A percentile compares a stretch with the other conserved stretches of the same genome.
Conservation (phyloP, 345 rosid genomes). For the Bruguiera gymnorhiza region DNA sequence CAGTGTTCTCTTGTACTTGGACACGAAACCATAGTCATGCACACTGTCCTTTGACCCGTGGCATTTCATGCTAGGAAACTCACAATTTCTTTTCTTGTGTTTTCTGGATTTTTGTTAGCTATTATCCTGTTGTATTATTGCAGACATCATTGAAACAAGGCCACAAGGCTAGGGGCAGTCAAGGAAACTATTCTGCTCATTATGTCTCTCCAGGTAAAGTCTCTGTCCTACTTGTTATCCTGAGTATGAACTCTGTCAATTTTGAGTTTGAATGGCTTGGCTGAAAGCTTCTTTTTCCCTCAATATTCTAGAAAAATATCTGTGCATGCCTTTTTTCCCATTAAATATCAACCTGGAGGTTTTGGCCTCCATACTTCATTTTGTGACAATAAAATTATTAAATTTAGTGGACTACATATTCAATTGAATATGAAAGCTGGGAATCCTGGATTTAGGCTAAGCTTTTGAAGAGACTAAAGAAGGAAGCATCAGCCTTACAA, state of each 20-base stretch:
- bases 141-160: constrained; percentile 42
- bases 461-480: too few species aligned
- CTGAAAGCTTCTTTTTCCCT: background rate
- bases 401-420: too few species aligned
- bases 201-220: constrained; percentile 39
- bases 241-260: background rate
- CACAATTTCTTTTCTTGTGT: background rate
- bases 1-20: background rate
- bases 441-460: too few species aligned
- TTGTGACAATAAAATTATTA: too few species aligned
- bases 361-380: too few species aligned
- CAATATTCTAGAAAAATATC: too few species aligned
- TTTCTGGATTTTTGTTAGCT: background rate
- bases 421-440: too few species aligned
- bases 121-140: constrained; percentile 18
- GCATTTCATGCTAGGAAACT: background rate
- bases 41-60: background rate
- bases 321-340: too few species aligned
- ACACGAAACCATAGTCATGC: background rate
- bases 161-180: constrained; percentile 43
- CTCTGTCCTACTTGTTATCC: background rate
- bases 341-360: too few species aligned
- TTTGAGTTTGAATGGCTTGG: background rate
- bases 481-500: too few species aligned
- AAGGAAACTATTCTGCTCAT: constrained; percentile 47